Evolutionary conservation across 2,329 filamentous ascomycete genomes (phyloP).

Genomic region (Apiospora hydei): DNA sequence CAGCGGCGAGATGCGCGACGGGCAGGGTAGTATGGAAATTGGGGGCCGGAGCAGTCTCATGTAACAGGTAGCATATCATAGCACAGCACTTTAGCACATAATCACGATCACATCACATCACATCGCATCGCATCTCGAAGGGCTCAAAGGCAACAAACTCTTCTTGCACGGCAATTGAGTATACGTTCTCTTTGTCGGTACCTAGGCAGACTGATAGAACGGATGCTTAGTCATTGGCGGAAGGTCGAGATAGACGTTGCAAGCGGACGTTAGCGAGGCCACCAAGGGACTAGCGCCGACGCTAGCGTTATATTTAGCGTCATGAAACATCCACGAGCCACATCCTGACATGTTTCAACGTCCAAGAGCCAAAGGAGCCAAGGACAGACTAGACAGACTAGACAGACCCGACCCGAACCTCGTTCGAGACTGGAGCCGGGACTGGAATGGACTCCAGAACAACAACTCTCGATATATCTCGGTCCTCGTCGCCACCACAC

Average conservation of each 20-base stretch:
- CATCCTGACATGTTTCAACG: neutral
- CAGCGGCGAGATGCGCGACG: conserved; percentile 94
- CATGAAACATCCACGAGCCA: conserved; percentile 16
- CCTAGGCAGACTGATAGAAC: neutral
- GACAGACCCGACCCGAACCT: neutral
- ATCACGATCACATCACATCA: neutral
- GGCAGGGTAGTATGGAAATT: conserved; percentile 89
- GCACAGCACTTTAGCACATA: neutral
- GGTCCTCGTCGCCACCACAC: neutral
- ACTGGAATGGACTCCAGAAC: neutral
- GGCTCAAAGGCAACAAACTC: too few species aligned
- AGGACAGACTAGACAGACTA: too few species aligned
- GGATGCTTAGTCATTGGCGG: neutral
- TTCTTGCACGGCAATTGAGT: neutral
- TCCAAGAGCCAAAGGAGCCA: neutral
- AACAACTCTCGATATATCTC: neutral
- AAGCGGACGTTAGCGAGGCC: neutral
- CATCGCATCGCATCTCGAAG: neutral
- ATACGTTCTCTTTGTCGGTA: neutral
- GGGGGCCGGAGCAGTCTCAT: conserved; percentile 93
- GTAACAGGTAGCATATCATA: conserved; percentile 55
- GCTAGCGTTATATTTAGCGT: neutral
- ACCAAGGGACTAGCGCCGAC: neutral
- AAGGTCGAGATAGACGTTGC: conserved; percentile 6
- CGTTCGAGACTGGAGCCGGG: neutral